Conservation (phyloP, 345 rosid genomes). For the Erysimum cheiranthoides region DNA sequence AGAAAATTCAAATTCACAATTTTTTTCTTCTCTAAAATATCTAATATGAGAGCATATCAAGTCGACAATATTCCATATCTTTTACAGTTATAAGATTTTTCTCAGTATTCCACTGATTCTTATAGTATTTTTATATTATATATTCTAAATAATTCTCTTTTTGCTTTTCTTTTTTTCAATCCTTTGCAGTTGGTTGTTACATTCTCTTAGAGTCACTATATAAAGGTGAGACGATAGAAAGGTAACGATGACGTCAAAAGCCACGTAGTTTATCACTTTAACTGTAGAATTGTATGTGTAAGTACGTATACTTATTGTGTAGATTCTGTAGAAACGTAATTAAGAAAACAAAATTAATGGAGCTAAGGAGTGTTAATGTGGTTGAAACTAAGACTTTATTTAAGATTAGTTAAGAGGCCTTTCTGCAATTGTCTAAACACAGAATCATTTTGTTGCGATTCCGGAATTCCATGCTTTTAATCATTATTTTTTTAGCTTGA, state of each 20-base stretch:
- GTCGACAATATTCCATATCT: not conserved
- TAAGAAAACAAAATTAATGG: constrained; percentile 23
- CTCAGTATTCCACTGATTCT: not conserved
- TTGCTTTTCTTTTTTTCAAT: not conserved
- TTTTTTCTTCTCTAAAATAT: too few species aligned
- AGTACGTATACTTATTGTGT: constrained; percentile 10
- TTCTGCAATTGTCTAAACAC: constrained; percentile 40
- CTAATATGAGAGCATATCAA: too few species aligned
- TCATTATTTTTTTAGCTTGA: constrained; percentile 43
- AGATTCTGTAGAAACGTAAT: constrained; percentile 23
- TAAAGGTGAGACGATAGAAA: constrained; percentile 26
- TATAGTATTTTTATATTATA: not conserved
- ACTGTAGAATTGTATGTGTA: not conserved
- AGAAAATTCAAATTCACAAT: too few species aligned
- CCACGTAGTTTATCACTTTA: constrained; percentile 18
- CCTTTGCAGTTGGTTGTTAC: constrained; percentile 5
- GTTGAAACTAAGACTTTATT: constrained; percentile 42
- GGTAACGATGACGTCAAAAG: constrained; percentile 40
- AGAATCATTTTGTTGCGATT: constrained; percentile 44
- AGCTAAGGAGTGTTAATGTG: constrained; percentile 34
- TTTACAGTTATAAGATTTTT: not conserved
- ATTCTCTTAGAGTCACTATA: not conserved
- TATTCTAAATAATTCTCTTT: not conserved
- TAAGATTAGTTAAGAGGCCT: constrained; percentile 44
- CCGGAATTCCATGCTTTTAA: constrained; percentile 41